Evolutionary conservation across 495 filamentous ascomycete species (phyloP).

Genomic region (Lasiosphaeria miniovina): DNA sequence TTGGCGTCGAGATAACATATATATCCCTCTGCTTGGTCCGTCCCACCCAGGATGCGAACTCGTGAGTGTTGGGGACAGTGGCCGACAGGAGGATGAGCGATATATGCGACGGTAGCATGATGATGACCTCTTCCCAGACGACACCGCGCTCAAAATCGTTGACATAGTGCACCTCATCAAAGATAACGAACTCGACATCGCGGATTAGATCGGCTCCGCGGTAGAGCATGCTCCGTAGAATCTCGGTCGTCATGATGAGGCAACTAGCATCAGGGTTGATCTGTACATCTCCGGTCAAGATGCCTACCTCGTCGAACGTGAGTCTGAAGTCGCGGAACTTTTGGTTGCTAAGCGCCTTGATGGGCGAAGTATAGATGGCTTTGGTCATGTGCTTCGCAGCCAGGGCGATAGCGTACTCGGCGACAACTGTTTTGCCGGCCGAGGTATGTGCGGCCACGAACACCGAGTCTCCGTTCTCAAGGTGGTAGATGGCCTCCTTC

Average conservation of each 20-base stretch:
- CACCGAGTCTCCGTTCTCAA: constrained; percentile 94
- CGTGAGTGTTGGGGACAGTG: constrained; percentile 94
- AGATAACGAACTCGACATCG: constrained; percentile 98
- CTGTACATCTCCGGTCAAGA: constrained; percentile 95
- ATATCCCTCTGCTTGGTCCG: constrained; percentile 98
- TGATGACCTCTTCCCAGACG: constrained; percentile 99
- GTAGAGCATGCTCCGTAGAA: constrained; percentile 96
- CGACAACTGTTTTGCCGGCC: constrained; percentile 96
- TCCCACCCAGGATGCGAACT: constrained; percentile 98
- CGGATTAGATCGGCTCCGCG: constrained; percentile 92
- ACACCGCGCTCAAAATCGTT: constrained; percentile 97
- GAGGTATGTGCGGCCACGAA: constrained; percentile 99
- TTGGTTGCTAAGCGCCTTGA: constrained; percentile 97
- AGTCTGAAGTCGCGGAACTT: constrained; percentile 94
- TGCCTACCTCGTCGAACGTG: constrained; percentile 91
- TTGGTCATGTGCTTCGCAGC: constrained; percentile 98
- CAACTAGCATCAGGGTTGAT: constrained; percentile 98
- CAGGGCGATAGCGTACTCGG: constrained; percentile 95
- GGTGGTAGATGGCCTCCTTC: constrained; percentile 96
- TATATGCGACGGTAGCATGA: constrained; percentile 97
- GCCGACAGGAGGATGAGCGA: constrained; percentile 92
- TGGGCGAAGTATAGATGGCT: constrained; percentile 97
- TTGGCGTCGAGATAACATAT: constrained; percentile 96
- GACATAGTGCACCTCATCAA: constrained; percentile 98
- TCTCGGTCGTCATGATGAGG: constrained; percentile 98